These are phyloP conservation scores for Solanum chacoense DNA, from an alignment of 305 asterid species.

Conservation along the genomic window DNA sequence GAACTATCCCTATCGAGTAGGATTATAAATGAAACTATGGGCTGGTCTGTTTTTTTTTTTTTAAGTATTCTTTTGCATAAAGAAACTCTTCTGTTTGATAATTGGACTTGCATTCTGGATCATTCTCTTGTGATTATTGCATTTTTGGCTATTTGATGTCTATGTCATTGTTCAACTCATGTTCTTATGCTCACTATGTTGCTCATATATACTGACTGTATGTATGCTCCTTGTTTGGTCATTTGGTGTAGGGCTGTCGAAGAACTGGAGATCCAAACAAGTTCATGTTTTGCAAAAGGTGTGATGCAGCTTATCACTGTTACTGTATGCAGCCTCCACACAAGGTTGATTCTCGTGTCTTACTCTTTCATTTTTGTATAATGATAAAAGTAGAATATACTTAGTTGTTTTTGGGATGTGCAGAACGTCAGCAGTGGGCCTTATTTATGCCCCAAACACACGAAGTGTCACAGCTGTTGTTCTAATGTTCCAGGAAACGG, in stretches of 20 bases:
- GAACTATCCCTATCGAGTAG: background rate
- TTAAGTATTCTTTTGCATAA: background rate
- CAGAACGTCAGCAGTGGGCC: slow-evolving; percentile 96
- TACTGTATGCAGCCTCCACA: slow-evolving; percentile 91
- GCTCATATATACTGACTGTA: background rate
- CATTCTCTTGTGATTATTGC: background rate
- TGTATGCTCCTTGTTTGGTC: background rate
- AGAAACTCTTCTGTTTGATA: background rate
- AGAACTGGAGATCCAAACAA: slow-evolving; percentile 91
- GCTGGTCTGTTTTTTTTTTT: background rate
- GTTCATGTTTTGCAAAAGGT: slow-evolving; percentile 93
- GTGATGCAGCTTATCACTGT: slow-evolving; percentile 92
- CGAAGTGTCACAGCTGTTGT: slow-evolving; percentile 89
- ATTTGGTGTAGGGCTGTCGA: slow-evolving; percentile 55
- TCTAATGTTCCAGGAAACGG: slow-evolving; percentile 98
- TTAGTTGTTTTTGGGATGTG: slow-evolving; percentile 17
- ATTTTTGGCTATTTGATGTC: background rate
- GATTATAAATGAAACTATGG: background rate
- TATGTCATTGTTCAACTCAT: background rate
- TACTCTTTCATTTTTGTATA: background rate
- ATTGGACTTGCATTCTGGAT: background rate
- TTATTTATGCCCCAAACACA: slow-evolving; percentile 91
- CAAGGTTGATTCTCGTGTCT: slow-evolving; percentile 24
- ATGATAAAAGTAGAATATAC: background rate
- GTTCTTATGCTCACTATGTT: background rate